Evolutionary conservation across 441 rosid species (phyloP).

Genomic region (Arabidopsis hybrid): DNA sequence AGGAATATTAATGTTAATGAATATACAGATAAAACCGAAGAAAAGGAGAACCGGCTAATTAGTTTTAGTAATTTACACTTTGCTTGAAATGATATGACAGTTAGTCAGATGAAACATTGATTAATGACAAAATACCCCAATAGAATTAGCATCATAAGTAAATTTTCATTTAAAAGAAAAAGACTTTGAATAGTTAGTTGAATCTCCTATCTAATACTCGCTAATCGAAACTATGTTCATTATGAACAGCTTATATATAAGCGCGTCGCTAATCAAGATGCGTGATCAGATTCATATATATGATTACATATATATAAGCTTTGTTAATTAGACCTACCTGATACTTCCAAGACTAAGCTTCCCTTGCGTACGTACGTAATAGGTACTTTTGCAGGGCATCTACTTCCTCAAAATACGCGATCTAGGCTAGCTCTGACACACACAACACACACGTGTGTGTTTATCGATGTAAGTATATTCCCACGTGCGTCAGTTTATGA

Average conservation of each 20-base stretch:
- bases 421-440: not conserved
- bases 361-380: conserved; percentile 1
- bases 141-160: conserved; percentile 1
- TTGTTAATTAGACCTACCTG: conserved; percentile 27
- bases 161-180: not conserved
- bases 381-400: conserved; percentile 20
- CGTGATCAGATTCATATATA: not conserved
- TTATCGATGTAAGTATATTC: not conserved
- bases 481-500: conserved; percentile 15
- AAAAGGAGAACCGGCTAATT: not conserved
- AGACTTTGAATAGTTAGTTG: not conserved
- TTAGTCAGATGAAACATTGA: not conserved
- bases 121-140: not conserved
- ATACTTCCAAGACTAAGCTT: conserved; percentile 3
- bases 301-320: not conserved
- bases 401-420: conserved; percentile 20
- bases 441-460: conserved; percentile 10
- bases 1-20: too few species aligned
- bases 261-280: not conserved
- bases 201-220: not conserved
- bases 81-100: not conserved
- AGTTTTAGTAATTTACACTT: not conserved
- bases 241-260: not conserved
- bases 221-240: not conserved
- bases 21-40: not conserved